These are phyloP conservation scores for Euphrasia confusa DNA, from an alignment of 257 asterid species.

Conservation along the genomic window DNA sequence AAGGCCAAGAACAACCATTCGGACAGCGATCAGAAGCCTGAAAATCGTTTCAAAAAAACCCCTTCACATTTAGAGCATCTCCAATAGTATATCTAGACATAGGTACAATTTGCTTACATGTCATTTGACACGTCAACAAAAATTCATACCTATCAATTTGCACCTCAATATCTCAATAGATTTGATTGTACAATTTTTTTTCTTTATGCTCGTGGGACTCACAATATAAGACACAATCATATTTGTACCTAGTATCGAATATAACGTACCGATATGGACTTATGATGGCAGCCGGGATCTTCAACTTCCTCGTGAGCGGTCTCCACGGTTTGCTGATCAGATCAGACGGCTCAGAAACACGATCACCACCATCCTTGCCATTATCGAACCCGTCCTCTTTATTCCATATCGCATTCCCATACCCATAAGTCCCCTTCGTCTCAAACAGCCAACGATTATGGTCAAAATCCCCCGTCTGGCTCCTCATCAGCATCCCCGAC, in stretches of 20 bases:
- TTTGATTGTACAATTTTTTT: no score
- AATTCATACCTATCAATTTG: no score
- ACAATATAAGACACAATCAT: no score
- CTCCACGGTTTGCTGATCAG: conserved; percentile 69
- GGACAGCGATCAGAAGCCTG: conserved; percentile 50
- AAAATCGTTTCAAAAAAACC: no score
- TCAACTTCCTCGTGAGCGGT: conserved; percentile 71
- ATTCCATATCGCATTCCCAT: conserved; percentile 87
- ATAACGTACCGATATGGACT: conserved; percentile 63
- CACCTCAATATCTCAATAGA: no score
- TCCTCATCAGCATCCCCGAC: conserved; percentile 55
- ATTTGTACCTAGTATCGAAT: no score
- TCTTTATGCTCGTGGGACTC: no score
- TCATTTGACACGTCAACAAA: no score
- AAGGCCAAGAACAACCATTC: conserved; percentile 60
- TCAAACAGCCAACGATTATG: conserved; percentile 81
- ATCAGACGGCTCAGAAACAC: conserved; percentile 41
- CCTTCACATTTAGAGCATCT: no score
- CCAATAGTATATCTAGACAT: no score
- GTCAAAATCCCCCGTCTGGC: conserved; percentile 76
- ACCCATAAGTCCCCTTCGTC: conserved; percentile 75
- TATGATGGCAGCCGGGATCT: conserved; percentile 68
- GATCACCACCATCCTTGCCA: conserved; percentile 40
- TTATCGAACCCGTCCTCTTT: conserved; percentile 51
- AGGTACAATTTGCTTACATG: no score